Conservation (phyloP, 2,329 filamentous ascomycete genomes). For the Stemphylium beticola region DNA sequence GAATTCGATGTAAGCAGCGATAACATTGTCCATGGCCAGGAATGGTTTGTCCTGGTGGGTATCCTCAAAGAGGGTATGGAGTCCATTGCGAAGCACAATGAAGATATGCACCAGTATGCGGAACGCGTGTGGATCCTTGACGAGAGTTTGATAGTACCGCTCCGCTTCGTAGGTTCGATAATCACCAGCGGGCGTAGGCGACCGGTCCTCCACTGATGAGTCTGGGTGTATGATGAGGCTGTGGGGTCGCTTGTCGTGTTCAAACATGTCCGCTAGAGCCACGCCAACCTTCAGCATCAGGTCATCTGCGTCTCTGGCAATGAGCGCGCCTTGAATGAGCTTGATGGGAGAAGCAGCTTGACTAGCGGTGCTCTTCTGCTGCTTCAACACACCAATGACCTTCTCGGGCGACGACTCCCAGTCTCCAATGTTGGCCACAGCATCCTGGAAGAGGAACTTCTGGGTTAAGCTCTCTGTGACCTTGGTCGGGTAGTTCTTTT, state of each 20-base stretch:
- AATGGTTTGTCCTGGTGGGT: conserved; percentile 22
- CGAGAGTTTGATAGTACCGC: conserved; percentile 41
- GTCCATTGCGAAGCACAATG: conserved; percentile 66
- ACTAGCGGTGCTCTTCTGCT: conserved; percentile 60
- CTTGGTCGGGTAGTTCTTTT: conserved; percentile 59
- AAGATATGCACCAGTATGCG: conserved; percentile 61
- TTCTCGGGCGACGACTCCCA: conserved; percentile 58
- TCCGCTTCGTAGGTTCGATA: conserved; percentile 30
- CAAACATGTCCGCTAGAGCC: conserved; percentile 50
- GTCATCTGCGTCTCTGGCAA: conserved; percentile 63
- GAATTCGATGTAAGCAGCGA: conserved; percentile 82
- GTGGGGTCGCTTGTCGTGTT: conserved; percentile 32
- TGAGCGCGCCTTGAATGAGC: conserved; percentile 75
- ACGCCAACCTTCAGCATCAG: conserved; percentile 53
- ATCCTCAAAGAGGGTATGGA: conserved; percentile 19
- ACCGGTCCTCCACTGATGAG: conserved; percentile 21
- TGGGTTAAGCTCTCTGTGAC: conserved; percentile 62
- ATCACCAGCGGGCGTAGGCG: conserved; percentile 25
- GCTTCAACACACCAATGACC: conserved; percentile 67
- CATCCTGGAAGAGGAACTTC: conserved; percentile 69
- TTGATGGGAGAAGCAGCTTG: conserved; percentile 73
- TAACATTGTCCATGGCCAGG: conserved; percentile 70
- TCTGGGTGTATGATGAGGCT: conserved; percentile 44
- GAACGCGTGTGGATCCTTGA: conserved; percentile 52
- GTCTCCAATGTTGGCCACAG: conserved; percentile 67